phyloP scores from a whole-genome alignment of 1,284 basidiomycete species.

The Apiotrichum domesticum region DNA sequence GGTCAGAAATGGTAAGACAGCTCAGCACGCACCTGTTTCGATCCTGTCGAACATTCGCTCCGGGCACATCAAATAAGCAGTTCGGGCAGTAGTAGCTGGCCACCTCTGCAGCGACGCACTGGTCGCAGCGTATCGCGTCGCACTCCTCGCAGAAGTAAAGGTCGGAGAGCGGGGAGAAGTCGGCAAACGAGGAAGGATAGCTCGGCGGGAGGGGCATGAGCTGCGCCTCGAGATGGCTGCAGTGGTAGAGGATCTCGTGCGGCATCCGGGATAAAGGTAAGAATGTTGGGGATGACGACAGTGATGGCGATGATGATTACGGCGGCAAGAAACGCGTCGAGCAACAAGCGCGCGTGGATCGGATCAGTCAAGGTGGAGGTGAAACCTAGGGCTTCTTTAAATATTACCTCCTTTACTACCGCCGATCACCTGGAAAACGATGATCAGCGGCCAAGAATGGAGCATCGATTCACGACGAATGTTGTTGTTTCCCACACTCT shows the following conservation, averaged over 20 bases:
- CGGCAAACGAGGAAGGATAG: conserved; percentile 65
- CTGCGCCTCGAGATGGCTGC: conserved; percentile 46
- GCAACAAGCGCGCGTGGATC: too few relatives aligned
- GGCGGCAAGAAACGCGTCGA: too few relatives aligned
- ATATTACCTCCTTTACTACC: too few relatives aligned
- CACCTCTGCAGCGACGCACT: conserved; percentile 86
- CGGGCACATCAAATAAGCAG: conserved; percentile 97
- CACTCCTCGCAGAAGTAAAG: conserved; percentile 99
- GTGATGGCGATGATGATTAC: too few relatives aligned
- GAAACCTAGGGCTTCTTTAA: too few relatives aligned
- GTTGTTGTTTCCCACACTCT: too few relatives aligned
- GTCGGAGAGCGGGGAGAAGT: conserved; percentile 72
- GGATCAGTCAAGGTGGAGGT: too few relatives aligned
- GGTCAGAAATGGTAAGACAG: conserved; percentile 1
- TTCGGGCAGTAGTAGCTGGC: conserved; percentile 97
- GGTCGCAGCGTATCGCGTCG: conserved; percentile 85
- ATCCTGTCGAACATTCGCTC: conserved; percentile 88
- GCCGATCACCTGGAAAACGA: too few relatives aligned
- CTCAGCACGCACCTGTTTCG: conserved; percentile 66
- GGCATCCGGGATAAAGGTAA: background rate
- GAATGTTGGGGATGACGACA: too few relatives aligned
- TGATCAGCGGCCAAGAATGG: too few relatives aligned
- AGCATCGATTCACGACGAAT: too few relatives aligned
- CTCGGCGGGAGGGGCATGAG: conserved; percentile 55
- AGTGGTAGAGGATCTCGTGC: conserved; percentile 41